Evolutionary conservation across 805 yeast species (phyloP).

Genomic region (Saccharomyces paradoxus): DNA sequence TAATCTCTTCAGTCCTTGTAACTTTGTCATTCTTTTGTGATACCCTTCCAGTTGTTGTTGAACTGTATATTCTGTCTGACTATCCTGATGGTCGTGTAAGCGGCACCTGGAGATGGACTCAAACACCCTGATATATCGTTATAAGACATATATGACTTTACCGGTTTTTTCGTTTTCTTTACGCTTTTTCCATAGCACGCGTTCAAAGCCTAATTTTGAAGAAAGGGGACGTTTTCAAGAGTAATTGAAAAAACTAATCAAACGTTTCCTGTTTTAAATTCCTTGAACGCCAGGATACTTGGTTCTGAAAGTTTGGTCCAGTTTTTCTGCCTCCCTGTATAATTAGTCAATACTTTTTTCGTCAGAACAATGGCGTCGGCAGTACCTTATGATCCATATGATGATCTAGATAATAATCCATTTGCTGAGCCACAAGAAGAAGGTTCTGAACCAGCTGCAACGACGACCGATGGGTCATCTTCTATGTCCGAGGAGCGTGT

Average conservation of each 20-base stretch:
- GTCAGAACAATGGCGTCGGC: constrained; percentile 12
- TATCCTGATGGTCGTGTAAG: not conserved
- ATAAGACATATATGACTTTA: not conserved
- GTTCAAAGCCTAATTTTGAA: not conserved
- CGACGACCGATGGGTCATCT: constrained; percentile 4
- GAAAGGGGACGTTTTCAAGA: not conserved
- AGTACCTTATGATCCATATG: constrained; percentile 24
- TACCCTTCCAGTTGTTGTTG: not conserved
- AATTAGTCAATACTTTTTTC: constrained; percentile 11
- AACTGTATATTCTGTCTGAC: not conserved
- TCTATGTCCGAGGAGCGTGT: not conserved
- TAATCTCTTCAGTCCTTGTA: constrained; percentile 1
- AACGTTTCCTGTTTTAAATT: not conserved
- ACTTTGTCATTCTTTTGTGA: constrained; percentile 20
- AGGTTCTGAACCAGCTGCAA: constrained; percentile 11
- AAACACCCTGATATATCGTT: not conserved
- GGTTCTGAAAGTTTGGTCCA: not conserved
- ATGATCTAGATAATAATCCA: constrained; percentile 54
- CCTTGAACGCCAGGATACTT: not conserved
- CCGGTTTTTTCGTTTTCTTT: not conserved
- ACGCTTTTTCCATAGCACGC: not conserved
- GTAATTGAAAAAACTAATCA: not conserved
- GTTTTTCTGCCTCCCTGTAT: constrained; percentile 27
- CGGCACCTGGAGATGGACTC: not conserved
- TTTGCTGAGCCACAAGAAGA: constrained; percentile 41